Base-by-base conservation (phyloP, 345 rosid species). In the Acer campestre region DNA sequence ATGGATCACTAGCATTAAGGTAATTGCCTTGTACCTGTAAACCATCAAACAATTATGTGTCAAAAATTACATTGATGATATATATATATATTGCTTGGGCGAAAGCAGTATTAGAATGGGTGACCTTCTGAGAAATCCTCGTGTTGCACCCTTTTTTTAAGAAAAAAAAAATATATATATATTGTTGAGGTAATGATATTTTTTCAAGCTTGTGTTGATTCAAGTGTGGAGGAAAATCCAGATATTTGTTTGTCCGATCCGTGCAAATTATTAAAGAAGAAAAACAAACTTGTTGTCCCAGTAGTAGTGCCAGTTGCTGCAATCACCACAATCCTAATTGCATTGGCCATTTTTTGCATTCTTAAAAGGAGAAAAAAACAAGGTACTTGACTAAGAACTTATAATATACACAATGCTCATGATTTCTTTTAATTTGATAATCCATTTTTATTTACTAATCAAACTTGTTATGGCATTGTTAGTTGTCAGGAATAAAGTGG, bases 211-310 rank as follows among this genome's bases (percentile, higher is more conserved):
- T 53, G 1, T 31, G 9, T 27, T 25, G 29, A 68, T 49, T 31
- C 59, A 66, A 82, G 97, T 9, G 55, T 86, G 65, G 89, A 72
- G 25, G 87, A 67, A 61, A 88, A 88, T 80, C 75, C 77, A 42
- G 64, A 81, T 75, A 80, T 88, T 46, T 88, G 91, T 68, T 75
- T 25, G 59, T 65, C 79, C 18, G 68, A 67, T 51, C 76, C 91
- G 38, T 87, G 94, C 75, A 65, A 82, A 12, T 75, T 75, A 16
- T 25, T 25, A 25, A 79, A 75, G 75, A 81, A 46, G 70, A 48
- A 74, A 12, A 83, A 77, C 35, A 86, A 62, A 23, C 20, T 81
- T 56, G 7, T 84, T 2, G 81, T 84, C 56, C 91, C 88, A 48
- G 22, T 86, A 9, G 71, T 75, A 7, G 83, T 73, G 16, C 67